These are phyloP conservation scores for Cucurbita moschata DNA, from an alignment of 306 rosid species.

Conservation along the genomic window DNA sequence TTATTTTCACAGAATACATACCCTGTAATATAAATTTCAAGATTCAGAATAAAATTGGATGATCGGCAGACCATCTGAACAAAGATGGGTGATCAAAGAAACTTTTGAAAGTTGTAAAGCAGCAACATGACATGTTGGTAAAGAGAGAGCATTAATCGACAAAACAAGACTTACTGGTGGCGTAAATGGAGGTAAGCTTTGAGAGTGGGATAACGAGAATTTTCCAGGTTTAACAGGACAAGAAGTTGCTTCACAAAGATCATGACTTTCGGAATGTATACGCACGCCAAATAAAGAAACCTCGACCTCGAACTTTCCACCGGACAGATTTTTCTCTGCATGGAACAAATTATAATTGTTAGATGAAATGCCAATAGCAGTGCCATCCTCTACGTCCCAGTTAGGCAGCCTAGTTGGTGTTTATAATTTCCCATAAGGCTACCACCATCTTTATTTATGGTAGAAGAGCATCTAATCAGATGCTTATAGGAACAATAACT, in stretches of 20 bases:
- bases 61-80: no score
- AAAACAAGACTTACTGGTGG: constrained; percentile 58
- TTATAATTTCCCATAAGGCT: background rate
- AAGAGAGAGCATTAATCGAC: background rate
- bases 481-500: background rate
- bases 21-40: constrained; percentile 32
- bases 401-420: background rate
- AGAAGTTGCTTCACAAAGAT: constrained; percentile 38
- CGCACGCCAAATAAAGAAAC: constrained; percentile 54
- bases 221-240: constrained; percentile 50
- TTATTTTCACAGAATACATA: constrained; percentile 44
- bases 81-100: background rate
- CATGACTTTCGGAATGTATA: constrained; percentile 48
- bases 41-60: background rate
- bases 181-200: constrained; percentile 49
- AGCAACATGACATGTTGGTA: background rate
- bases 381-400: background rate
- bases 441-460: background rate
- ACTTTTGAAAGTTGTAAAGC: background rate
- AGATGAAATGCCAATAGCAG: background rate
- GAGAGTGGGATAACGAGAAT: constrained; percentile 62
- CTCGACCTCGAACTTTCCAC: constrained; percentile 51
- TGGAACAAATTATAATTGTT: background rate
- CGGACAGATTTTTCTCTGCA: constrained; percentile 34
- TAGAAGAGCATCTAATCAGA: background rate